Conservation (phyloP, 2,329 filamentous ascomycete species). For the Hypoxylon sp. region DNA sequence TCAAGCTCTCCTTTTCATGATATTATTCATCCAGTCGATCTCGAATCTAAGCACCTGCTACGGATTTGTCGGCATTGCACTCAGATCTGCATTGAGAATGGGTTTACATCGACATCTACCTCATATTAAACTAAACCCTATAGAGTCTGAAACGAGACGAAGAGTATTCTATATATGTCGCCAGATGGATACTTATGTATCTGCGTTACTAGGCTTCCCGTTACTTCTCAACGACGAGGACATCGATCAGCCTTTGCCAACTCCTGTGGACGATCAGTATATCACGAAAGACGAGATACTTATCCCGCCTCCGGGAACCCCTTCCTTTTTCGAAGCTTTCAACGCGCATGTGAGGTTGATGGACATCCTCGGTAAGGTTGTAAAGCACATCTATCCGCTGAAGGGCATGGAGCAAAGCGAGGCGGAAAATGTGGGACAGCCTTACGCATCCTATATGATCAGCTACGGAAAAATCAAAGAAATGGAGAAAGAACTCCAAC, state of each 20-base stretch:
- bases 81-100: slow-evolving; percentile 80
- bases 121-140: slow-evolving; percentile 70
- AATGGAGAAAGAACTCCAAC: slow-evolving; percentile 72
- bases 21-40: slow-evolving; percentile 83
- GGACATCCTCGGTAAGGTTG: slow-evolving; percentile 72
- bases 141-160: slow-evolving; percentile 73
- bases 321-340: slow-evolving; percentile 73
- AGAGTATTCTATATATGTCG: slow-evolving; percentile 76
- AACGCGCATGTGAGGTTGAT: slow-evolving; percentile 75
- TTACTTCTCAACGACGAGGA: slow-evolving; percentile 73
- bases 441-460: slow-evolving; percentile 69
- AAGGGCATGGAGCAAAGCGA: slow-evolving; percentile 65
- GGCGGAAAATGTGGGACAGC: slow-evolving; percentile 55
- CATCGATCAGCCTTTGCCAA: slow-evolving; percentile 74
- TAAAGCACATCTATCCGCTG: slow-evolving; percentile 74
- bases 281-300: slow-evolving; percentile 71
- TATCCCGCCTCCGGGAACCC: slow-evolving; percentile 65
- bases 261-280: slow-evolving; percentile 75
- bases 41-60: slow-evolving; percentile 85
- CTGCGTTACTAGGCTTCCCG: slow-evolving; percentile 74
- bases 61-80: slow-evolving; percentile 81
- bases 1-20: slow-evolving; percentile 83
- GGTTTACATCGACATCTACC: slow-evolving; percentile 81
- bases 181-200: slow-evolving; percentile 79
- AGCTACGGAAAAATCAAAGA: slow-evolving; percentile 73